Evolutionary conservation across 1,284 basidiomycete genomes (phyloP).

Genomic region (Coniferiporia weirii): DNA sequence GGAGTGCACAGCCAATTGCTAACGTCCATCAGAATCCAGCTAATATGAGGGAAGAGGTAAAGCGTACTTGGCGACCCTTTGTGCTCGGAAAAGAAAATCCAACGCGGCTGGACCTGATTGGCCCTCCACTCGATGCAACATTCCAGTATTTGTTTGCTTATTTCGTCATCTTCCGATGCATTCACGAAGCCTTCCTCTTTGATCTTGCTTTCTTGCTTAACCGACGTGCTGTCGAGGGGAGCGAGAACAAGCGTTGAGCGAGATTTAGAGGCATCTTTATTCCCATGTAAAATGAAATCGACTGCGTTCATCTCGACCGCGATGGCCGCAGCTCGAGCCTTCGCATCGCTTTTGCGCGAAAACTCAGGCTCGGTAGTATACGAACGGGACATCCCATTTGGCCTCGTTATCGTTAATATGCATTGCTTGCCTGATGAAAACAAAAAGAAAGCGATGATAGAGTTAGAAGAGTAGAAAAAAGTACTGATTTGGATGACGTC

Average conservation of each 20-base stretch:
- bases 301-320: constrained; percentile 54
- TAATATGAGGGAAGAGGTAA: background rate
- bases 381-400: constrained; percentile 42
- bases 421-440: constrained; percentile 44
- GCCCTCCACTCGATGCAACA: constrained; percentile 50
- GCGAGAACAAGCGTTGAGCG: constrained; percentile 33
- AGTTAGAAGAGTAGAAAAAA: background rate
- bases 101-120: constrained; percentile 41
- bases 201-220: constrained; percentile 20
- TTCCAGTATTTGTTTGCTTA: constrained; percentile 39
- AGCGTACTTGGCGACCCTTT: constrained; percentile 42
- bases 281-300: constrained; percentile 46
- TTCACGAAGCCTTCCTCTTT: constrained; percentile 14
- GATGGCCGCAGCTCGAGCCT: constrained; percentile 42
- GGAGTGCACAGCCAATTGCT: constrained; percentile 53
- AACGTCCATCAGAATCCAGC: background rate
- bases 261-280: constrained; percentile 30
- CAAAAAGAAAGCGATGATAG: background rate
- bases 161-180: constrained; percentile 22
- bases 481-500: background rate
- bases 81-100: constrained; percentile 44
- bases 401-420: constrained; percentile 51
- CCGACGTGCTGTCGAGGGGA: constrained; percentile 27
- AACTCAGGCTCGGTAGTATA: constrained; percentile 45
- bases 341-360: constrained; percentile 43